A percentile compares a stretch with the other conserved stretches of the same genome.
These are phyloP conservation scores for Rosa multiflora DNA, from an alignment of 306 rosid genomes.

Conservation along the genomic window DNA sequence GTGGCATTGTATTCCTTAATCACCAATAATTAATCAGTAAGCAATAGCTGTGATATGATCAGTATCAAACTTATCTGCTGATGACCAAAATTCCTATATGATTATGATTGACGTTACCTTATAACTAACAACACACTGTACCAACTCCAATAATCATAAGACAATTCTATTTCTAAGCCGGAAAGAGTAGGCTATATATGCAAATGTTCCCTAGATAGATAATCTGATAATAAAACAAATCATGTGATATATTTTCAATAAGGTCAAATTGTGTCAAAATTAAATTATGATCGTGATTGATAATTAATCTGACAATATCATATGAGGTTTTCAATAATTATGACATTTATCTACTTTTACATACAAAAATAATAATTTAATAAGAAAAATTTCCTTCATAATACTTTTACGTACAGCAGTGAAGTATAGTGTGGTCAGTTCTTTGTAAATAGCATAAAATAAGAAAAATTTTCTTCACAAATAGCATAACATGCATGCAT, in stretches of 20 bases:
- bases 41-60: background rate
- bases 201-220: background rate
- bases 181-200: background rate
- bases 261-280: background rate
- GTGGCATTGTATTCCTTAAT: conserved; percentile 73
- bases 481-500: too few species aligned
- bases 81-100: background rate
- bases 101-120: background rate
- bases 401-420: too few species aligned
- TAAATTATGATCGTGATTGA: background rate
- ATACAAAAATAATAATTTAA: too few species aligned
- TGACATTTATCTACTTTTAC: too few species aligned
- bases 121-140: background rate
- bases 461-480: too few species aligned
- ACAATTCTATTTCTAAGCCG: background rate
- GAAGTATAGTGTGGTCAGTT: too few species aligned
- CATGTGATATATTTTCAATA: background rate
- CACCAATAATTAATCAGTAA: background rate
- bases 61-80: background rate
- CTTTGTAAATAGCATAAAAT: too few species aligned
- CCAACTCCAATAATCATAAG: background rate
- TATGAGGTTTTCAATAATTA: too few species aligned
- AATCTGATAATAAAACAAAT: background rate
- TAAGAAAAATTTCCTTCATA: too few species aligned
- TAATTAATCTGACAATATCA: background rate